Evolutionary conservation across 805 yeast species (phyloP).

Genomic region (Starmerella potacharoeniae): DNA sequence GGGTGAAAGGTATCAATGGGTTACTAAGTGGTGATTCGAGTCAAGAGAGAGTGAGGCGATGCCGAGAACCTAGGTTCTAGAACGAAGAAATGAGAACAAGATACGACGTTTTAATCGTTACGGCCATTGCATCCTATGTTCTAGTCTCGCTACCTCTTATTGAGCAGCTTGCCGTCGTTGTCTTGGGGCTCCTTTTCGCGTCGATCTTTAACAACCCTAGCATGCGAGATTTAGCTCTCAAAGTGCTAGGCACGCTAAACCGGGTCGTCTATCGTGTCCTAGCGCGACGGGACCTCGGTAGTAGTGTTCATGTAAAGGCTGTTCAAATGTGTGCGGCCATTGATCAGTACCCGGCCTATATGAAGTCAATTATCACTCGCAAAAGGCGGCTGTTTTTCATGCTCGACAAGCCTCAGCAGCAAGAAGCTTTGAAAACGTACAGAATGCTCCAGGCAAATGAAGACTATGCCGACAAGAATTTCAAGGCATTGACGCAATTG

Average conservation of each 20-base stretch:
- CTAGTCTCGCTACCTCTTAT: not conserved
- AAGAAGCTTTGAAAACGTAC: conserved; percentile 42
- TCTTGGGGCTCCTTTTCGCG: not conserved
- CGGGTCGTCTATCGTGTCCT: not conserved
- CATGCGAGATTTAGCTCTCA: not conserved
- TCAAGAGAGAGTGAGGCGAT: too few relatives aligned
- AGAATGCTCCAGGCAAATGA: conserved; percentile 43
- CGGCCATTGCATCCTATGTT: not conserved
- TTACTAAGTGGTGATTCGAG: too few relatives aligned
- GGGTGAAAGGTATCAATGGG: not conserved
- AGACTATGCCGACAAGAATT: conserved; percentile 38
- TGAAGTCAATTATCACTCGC: conserved; percentile 15
- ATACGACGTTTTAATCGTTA: not conserved
- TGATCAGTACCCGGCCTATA: conserved; percentile 16
- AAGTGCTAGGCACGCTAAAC: not conserved
- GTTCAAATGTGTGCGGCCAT: conserved; percentile 20
- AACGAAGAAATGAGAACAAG: not conserved
- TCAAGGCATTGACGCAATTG: conserved; percentile 36
- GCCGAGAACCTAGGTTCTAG: too few relatives aligned
- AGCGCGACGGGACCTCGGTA: not conserved
- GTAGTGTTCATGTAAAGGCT: not conserved
- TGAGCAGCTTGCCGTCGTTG: not conserved
- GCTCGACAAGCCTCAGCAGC: conserved; percentile 47
- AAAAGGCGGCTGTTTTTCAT: conserved; percentile 23
- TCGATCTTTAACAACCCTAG: not conserved